Evolutionary conservation across 495 filamentous ascomycete species (phyloP).

Genomic region (Aspergillus campestris): DNA sequence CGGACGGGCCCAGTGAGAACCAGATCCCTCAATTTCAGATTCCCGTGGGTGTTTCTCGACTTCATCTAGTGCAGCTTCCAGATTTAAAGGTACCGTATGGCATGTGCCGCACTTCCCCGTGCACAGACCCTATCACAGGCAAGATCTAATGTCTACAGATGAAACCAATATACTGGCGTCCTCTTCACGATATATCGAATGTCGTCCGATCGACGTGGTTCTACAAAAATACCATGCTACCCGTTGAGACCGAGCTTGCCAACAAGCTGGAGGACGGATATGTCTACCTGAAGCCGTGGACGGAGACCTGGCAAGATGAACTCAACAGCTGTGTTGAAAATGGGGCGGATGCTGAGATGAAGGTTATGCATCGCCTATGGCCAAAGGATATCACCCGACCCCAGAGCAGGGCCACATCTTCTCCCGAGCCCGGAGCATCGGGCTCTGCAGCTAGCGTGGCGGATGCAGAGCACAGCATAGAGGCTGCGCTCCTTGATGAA

Average conservation of each 20-base stretch:
- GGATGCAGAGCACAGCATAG: neutral
- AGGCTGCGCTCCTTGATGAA: conserved; percentile 15
- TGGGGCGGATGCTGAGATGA: conserved; percentile 82
- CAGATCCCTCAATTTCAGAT: conserved; percentile 31
- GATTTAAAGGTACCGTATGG: conserved; percentile 31
- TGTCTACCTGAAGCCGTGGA: conserved; percentile 77
- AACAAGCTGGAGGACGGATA: conserved; percentile 91
- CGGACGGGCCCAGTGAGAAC: conserved; percentile 4
- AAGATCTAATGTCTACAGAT: conserved; percentile 46
- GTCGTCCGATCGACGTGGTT: conserved; percentile 94
- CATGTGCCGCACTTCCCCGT: conserved; percentile 1
- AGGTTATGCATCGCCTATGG: conserved; percentile 77
- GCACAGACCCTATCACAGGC: neutral
- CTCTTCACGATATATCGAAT: conserved; percentile 78
- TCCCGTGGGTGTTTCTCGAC: conserved; percentile 67
- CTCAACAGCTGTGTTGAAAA: conserved; percentile 85
- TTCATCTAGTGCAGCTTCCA: conserved; percentile 53
- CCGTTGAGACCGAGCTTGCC: conserved; percentile 78
- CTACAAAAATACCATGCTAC: conserved; percentile 87
- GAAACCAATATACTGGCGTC: conserved; percentile 97
- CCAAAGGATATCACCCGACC: conserved; percentile 44
- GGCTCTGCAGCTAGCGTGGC: conserved; percentile 5
- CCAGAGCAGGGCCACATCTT: conserved; percentile 18
- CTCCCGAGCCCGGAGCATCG: conserved; percentile 12
- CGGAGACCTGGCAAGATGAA: conserved; percentile 88